Evolutionary conservation across 2,329 filamentous ascomycete species (phyloP), one percentile per base, ranked within the genome.

Genomic region (Samsoniella hepiali): DNA sequence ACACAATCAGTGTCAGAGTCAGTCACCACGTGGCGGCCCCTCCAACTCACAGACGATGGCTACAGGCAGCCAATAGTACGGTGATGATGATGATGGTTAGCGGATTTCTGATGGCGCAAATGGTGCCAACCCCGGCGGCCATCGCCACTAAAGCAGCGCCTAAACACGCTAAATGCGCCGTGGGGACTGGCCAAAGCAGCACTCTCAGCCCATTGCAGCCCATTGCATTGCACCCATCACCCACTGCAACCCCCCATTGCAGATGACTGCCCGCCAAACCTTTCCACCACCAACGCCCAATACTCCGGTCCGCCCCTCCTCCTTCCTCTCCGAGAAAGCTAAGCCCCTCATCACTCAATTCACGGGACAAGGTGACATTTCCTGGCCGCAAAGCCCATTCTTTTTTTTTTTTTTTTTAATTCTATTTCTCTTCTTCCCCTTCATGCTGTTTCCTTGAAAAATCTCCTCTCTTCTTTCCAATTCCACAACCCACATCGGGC

Each of bases 311-410:
- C 45, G 38, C 57, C 44, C 47, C 13, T 49, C 38, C 32, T 51
- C 45, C 58, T 60, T 42, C 53, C 42, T 58, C 9, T 15, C 27
- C 34, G 53, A 51, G 29, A 51, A 59, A 59, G 45, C 57, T 36
- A 22, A 50, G 45, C 57, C 47, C 58, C 29, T 53, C 36, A 40
- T 57, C 27, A 54, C 54, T 61, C 13, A 57, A 38, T 32, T 45
- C 40, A 17, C 42, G 27, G 40, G 49, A 53, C 58, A 51, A 45
- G 34, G 49, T 45, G 38, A 9, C 38, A 45, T 47, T 42, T 60
- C 31, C 27, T 13, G 58, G 29, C 9, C 45, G 36, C 34, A 61
- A 60, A 45, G 31, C 49, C 58, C 49, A 17, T 61, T 53, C 29
- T 61, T 49, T 51, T 54, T 36, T 8, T 42, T 29, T 22, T 29